These are phyloP conservation scores for Aspergillus candidus DNA, from an alignment of 2,329 filamentous ascomycete species.

Conservation along the genomic window DNA sequence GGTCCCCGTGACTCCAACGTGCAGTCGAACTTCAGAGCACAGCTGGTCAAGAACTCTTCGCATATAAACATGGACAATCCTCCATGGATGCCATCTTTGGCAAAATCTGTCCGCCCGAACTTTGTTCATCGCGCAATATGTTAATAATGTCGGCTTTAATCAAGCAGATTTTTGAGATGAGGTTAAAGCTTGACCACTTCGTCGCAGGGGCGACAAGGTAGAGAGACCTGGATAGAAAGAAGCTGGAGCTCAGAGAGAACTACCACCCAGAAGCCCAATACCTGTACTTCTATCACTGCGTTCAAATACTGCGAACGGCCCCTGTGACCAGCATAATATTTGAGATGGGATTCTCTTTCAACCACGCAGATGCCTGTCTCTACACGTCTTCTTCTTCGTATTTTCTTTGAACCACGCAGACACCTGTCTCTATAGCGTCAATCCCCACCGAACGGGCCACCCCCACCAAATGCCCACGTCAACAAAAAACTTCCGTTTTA, in stretches of 20 bases:
- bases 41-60: background rate
- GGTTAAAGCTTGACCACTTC: too few species aligned
- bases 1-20: background rate
- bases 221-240: background rate
- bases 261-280: slow-evolving; percentile 13
- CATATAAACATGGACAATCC: slow-evolving; percentile 1
- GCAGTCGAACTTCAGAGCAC: background rate
- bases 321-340: too few species aligned
- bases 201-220: background rate
- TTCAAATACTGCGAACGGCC: slow-evolving; percentile 13
- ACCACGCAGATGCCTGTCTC: too few species aligned
- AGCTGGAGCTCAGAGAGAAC: slow-evolving; percentile 5
- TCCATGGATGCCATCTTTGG: slow-evolving; percentile 5
- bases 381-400: too few species aligned
- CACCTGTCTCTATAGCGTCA: too few species aligned
- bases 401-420: too few species aligned
- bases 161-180: background rate
- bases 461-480: too few species aligned
- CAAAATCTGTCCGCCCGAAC: background rate
- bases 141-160: background rate
- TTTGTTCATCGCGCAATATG: background rate
- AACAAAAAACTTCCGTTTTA: too few species aligned
- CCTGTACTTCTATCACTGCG: slow-evolving; percentile 17
- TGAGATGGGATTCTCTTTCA: too few species aligned
- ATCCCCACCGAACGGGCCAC: too few species aligned